Evolutionary conservation across 2,329 filamentous ascomycete genomes (phyloP), one percentile per base, ranked within the genome.

Genomic region (Mariannaea elegans): DNA sequence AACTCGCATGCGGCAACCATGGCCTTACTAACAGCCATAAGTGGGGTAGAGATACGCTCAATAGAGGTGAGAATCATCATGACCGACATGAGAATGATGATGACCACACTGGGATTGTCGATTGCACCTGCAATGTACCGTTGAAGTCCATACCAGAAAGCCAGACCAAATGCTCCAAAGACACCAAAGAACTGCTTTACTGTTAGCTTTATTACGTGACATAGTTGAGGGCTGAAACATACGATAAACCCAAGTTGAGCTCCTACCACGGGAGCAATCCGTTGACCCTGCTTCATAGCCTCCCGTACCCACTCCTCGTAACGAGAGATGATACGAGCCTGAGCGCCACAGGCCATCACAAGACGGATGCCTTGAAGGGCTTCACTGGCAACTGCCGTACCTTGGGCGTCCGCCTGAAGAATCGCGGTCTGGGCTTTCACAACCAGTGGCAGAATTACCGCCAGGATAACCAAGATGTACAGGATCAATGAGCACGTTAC

Each of bases 401-500:
- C 77, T 36, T 79, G 77, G 1, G 70, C 73, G 24, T 73, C 71
- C 1, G 71, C 69, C 2, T 55, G 39, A 0, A 36, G 46, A 4
- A 59, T 67, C 4, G 61, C 63, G 0, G 62, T 52, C 9, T 73
- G 69, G 1, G 62, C 60, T 9, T 59, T 70, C 39, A 70, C 27
- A 0, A 64, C 16, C 1, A 67, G 47, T 1, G 67, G 67, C 2
- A 78, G 23, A 1, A 69, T 65, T 2, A 78, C 38, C 2, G 65
- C 55, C 39, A 74, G 69, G 1, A 72, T 61, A 4, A 76, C 4
- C 4, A 77, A 2, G 6, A 81, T 73, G 56, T 81, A 82, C 2
- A 82, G 65, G 14, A 86, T 68, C 0, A 80, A 70, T 0, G 81
- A 77, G 32, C 80, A 82, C 0, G 80, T 78, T 2, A 84, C 82